Percentiles rank a stretch among this genome's conserved stretches.
Evolutionary conservation across 345 rosid genomes (phyloP).

Genomic region (Triadica sebifera): DNA sequence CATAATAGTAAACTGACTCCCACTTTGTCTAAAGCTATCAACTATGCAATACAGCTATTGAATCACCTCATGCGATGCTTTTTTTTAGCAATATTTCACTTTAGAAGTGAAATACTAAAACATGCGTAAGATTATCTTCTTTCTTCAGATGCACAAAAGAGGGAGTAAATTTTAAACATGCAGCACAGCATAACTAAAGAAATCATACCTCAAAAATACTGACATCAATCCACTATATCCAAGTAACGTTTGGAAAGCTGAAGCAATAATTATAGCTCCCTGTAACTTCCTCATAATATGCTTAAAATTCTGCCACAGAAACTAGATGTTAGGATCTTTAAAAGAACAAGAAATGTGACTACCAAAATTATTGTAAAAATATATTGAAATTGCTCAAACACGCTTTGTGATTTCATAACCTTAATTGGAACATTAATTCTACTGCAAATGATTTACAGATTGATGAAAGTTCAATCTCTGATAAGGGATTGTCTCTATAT

Average conservation of each 20-base stretch:
- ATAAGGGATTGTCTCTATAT: not conserved
- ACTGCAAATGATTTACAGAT: not conserved
- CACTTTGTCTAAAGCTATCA: not conserved
- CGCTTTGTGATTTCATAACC: not conserved
- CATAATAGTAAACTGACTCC: not conserved
- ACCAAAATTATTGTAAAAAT: not conserved
- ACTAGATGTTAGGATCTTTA: conserved; percentile 14
- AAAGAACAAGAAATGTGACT: not conserved
- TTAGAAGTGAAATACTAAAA: too few relatives aligned
- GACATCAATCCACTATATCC: conserved; percentile 95
- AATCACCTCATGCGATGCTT: not conserved
- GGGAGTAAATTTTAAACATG: not conserved
- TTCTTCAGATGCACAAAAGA: not conserved
- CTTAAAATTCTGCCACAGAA: conserved; percentile 69
- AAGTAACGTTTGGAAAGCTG: conserved; percentile 78
- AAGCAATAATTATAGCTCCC: conserved; percentile 84
- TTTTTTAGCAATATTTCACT: not conserved
- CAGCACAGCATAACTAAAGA: not conserved
- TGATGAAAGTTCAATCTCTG: not conserved
- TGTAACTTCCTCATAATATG: conserved; percentile 94
- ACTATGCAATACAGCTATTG: not conserved
- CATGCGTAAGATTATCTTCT: not conserved
- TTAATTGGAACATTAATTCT: not conserved
- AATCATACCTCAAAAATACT: conserved; percentile 52
- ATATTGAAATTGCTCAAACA: not conserved